A percentile compares a stretch with the other conserved stretches of the same genome.
Conservation (phyloP, 2,329 filamentous ascomycete species). For the Cladosporium sp. region DNA sequence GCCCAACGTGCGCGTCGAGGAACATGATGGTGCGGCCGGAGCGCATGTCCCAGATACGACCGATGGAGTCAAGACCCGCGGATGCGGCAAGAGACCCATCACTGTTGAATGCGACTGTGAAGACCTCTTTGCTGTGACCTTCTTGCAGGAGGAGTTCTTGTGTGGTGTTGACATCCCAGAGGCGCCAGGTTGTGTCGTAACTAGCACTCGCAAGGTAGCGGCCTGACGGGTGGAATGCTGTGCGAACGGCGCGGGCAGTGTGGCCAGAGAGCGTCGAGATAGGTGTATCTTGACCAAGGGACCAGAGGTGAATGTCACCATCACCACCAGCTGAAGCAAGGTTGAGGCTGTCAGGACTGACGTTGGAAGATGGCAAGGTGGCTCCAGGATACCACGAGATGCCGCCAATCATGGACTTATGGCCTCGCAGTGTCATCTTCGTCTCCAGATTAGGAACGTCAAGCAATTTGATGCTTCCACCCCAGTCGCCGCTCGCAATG, state of each 20-base stretch:
- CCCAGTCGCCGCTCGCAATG: conserved; percentile 91
- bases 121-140: conserved; percentile 91
- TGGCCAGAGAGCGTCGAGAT: conserved; percentile 81
- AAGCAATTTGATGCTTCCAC: conserved; percentile 82
- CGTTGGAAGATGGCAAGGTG: conserved; percentile 68
- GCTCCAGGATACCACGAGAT: conserved; percentile 87
- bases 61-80: conserved; percentile 92
- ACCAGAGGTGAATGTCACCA: conserved; percentile 87
- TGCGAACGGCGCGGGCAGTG: conserved; percentile 80
- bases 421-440: conserved; percentile 74
- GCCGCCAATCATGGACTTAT: conserved; percentile 86
- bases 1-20: conserved; percentile 87
- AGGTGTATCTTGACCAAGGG: conserved; percentile 80
- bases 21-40: conserved; percentile 95
- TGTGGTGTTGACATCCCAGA: conserved; percentile 58
- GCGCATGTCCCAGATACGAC: conserved; percentile 90
- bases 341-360: conserved; percentile 72
- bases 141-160: conserved; percentile 22
- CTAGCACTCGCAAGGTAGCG: conserved; percentile 89
- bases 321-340: conserved; percentile 89
- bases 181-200: conserved; percentile 92
- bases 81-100: conserved; percentile 90
- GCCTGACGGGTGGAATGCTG: conserved; percentile 93
- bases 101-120: conserved; percentile 82
- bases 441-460: conserved; percentile 80